Conservation (phyloP, 768 basidiomycete species). For the Boletus patriciae region DNA sequence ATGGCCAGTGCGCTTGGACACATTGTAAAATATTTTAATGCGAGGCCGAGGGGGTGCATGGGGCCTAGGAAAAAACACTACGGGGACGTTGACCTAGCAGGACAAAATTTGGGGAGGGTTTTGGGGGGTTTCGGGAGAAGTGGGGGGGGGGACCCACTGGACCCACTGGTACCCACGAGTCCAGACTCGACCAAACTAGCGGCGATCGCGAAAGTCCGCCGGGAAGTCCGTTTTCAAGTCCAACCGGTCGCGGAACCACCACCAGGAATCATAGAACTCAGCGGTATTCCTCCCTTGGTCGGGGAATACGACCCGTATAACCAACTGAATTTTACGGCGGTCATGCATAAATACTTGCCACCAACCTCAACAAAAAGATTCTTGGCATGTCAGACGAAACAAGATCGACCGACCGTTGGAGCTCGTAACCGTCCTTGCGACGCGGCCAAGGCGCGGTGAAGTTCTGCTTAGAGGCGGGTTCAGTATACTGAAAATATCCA, state of each 20-base stretch:
- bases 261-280: not conserved
- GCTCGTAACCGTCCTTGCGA: not conserved
- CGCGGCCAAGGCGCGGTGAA: not conserved
- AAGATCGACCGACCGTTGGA: slow-evolving; percentile 8
- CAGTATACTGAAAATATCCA: not conserved
- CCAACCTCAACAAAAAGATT: not conserved
- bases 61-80: not conserved
- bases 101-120: not conserved
- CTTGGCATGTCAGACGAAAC: slow-evolving; percentile 2
- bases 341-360: not conserved
- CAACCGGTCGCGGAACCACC: not conserved
- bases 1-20: not conserved
- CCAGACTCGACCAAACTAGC: not conserved
- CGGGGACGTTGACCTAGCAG: not conserved
- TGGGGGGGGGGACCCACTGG: no score
- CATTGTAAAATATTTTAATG: not conserved
- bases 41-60: not conserved
- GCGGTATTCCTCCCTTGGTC: not conserved
- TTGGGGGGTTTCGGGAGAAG: not conserved
- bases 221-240: no score
- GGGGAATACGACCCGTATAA: not conserved
- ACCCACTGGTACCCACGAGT: not conserved
- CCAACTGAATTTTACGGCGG: slow-evolving; percentile 4
- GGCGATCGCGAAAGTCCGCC: not conserved
- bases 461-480: slow-evolving; percentile 1